Evolutionary conservation across 2,329 filamentous ascomycete genomes (phyloP).

Genomic region (Colletotrichum ledebouriae): DNA sequence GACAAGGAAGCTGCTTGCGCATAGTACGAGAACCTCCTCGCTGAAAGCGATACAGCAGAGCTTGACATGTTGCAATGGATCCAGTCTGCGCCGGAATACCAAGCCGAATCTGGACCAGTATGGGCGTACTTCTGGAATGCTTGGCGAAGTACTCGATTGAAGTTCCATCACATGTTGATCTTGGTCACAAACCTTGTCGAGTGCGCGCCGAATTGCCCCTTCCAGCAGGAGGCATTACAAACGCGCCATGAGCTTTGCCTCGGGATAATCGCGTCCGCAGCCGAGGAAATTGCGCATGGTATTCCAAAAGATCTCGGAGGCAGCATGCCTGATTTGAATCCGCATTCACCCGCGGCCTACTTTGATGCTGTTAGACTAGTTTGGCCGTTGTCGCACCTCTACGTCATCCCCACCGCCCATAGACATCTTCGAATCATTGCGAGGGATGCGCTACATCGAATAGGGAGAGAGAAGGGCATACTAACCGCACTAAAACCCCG

Average conservation of each 20-base stretch:
- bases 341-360: constrained; percentile 49
- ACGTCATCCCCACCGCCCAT: constrained; percentile 48
- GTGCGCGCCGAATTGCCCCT: constrained; percentile 47
- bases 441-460: constrained; percentile 47
- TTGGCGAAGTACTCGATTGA: constrained; percentile 51
- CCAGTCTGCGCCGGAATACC: constrained; percentile 47
- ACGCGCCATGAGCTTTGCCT: constrained; percentile 49
- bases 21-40: constrained; percentile 40
- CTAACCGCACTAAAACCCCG: constrained; percentile 50
- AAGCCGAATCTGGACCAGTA: constrained; percentile 38
- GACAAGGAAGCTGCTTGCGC: constrained; percentile 18
- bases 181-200: constrained; percentile 53
- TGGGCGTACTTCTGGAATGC: constrained; percentile 51
- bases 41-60: constrained; percentile 47
- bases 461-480: constrained; percentile 55
- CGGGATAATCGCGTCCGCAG: constrained; percentile 46
- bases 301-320: constrained; percentile 47
- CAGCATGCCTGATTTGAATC: constrained; percentile 45
- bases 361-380: constrained; percentile 55
- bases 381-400: constrained; percentile 54
- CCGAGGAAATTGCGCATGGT: constrained; percentile 49
- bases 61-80: constrained; percentile 48
- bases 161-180: constrained; percentile 52
- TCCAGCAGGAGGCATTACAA: constrained; percentile 47
- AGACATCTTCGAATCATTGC: constrained; percentile 49